These are phyloP conservation scores for Eutrema yunnanense DNA, from an alignment of 345 rosid species.

Conservation along the genomic window DNA sequence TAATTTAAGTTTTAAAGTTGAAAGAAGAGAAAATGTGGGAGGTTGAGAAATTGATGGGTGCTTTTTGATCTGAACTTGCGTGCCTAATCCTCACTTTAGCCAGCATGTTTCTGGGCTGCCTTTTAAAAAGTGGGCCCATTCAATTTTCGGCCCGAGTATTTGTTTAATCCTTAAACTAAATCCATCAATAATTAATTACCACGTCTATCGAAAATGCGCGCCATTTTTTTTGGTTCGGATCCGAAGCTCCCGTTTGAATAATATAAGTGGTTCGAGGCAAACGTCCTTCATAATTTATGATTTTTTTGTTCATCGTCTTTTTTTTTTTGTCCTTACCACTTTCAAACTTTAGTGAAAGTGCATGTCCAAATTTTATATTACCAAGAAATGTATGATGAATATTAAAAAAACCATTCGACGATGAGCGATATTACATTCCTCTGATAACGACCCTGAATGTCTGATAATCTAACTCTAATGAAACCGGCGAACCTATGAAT, in stretches of 20 bases:
- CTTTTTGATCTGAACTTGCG: slow-evolving; percentile 12
- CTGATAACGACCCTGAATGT: too few species aligned
- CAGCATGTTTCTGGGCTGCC: slow-evolving; percentile 25
- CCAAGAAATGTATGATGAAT: too few species aligned
- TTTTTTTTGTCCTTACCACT: neutral
- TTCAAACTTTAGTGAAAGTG: neutral
- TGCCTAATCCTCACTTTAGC: slow-evolving; percentile 29
- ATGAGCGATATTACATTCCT: too few species aligned
- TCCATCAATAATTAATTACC: neutral
- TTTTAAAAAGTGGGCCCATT: slow-evolving; percentile 23
- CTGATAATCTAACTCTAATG: too few species aligned
- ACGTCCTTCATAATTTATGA: neutral
- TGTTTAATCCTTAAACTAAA: neutral
- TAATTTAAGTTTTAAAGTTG: neutral
- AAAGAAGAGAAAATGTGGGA: slow-evolving; percentile 5
- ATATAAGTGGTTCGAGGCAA: neutral
- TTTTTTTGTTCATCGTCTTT: neutral
- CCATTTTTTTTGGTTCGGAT: slow-evolving; percentile 37
- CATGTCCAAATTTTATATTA: neutral
- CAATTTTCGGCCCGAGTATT: slow-evolving; percentile 6
- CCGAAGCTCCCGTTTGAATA: slow-evolving; percentile 42
- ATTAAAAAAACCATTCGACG: too few species aligned
- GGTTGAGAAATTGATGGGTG: slow-evolving; percentile 19
- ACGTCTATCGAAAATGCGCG: neutral
- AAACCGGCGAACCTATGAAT: too few species aligned